phyloP scores from a whole-genome alignment of 2,329 filamentous ascomycete genomes.

The Talaromyces sp. region DNA sequence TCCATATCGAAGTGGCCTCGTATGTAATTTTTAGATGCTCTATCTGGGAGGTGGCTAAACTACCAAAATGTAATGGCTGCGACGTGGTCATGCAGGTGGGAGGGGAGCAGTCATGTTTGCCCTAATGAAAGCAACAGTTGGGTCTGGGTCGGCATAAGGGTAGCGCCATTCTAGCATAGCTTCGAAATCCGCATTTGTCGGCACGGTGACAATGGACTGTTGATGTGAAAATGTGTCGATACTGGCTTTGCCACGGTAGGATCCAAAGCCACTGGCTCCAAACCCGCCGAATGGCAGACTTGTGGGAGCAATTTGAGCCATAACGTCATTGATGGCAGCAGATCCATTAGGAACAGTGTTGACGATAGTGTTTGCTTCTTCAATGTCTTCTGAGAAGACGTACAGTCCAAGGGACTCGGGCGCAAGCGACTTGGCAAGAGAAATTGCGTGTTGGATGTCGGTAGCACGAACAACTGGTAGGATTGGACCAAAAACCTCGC shows the following conservation, averaged over 20 bases:
- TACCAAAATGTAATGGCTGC: neutral
- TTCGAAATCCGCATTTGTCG: conserved; percentile 4
- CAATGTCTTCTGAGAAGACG: conserved; percentile 2
- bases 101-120: conserved; percentile 5
- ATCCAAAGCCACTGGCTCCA: conserved; percentile 1
- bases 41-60: neutral
- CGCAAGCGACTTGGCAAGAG: neutral
- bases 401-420: conserved; percentile 2
- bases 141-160: conserved; percentile 3
- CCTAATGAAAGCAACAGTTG: conserved; percentile 1
- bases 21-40: too few species aligned
- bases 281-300: neutral
- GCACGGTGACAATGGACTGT: conserved; percentile 3
- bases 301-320: conserved; percentile 2
- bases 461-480: conserved; percentile 1
- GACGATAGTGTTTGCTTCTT: conserved; percentile 3
- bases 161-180: conserved; percentile 5
- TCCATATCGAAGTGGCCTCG: too few species aligned
- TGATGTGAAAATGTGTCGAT: conserved; percentile 5
- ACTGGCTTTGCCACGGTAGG: conserved; percentile 5
- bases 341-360: conserved; percentile 3
- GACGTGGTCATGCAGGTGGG: neutral
- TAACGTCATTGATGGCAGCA: conserved; percentile 1
- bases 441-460: neutral
- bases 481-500: conserved; percentile 3